phyloP scores from a whole-genome alignment of 495 filamentous ascomycete species.

The Podospora tetraspora region DNA sequence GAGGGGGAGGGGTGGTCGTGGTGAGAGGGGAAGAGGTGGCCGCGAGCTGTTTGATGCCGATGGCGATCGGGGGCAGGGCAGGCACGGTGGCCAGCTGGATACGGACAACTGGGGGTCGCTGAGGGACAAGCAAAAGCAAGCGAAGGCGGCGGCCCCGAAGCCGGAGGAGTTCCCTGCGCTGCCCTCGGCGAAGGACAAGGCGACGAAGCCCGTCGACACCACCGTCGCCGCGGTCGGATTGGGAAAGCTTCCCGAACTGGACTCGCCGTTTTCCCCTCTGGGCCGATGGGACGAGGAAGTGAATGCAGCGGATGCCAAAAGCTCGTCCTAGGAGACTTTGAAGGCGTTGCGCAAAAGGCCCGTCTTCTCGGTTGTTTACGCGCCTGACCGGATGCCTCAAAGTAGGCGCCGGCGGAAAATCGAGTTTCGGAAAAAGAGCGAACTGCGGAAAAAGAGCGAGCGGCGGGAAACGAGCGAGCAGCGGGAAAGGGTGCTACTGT shows the following conservation, averaged over 20 bases:
- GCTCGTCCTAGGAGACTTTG: conserved; percentile 5
- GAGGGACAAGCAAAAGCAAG: conserved; percentile 18
- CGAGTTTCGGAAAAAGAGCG: background rate
- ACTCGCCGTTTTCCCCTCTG: conserved; percentile 27
- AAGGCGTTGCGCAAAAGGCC: background rate
- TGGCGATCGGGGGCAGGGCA: conserved; percentile 10
- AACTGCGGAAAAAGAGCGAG: background rate
- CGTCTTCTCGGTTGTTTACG: background rate
- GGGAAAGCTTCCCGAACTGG: background rate
- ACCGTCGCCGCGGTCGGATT: background rate
- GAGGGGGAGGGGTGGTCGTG: conserved; percentile 26
- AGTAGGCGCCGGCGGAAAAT: background rate
- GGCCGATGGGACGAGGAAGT: conserved; percentile 48
- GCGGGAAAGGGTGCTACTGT: background rate
- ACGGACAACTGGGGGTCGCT: conserved; percentile 4
- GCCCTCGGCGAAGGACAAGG: conserved; percentile 26
- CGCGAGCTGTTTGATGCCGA: conserved; percentile 17
- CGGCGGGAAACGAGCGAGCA: background rate
- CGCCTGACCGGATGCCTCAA: background rate
- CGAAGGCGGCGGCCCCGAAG: conserved; percentile 12
- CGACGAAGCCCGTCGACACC: conserved; percentile 19
- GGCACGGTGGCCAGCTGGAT: background rate
- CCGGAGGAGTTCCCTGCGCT: conserved; percentile 42
- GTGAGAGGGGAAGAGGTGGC: conserved; percentile 16
- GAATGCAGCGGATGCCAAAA: conserved; percentile 33